Base-by-base conservation (phyloP, 345 rosid genomes). In the Alliaria petiolata region DNA sequence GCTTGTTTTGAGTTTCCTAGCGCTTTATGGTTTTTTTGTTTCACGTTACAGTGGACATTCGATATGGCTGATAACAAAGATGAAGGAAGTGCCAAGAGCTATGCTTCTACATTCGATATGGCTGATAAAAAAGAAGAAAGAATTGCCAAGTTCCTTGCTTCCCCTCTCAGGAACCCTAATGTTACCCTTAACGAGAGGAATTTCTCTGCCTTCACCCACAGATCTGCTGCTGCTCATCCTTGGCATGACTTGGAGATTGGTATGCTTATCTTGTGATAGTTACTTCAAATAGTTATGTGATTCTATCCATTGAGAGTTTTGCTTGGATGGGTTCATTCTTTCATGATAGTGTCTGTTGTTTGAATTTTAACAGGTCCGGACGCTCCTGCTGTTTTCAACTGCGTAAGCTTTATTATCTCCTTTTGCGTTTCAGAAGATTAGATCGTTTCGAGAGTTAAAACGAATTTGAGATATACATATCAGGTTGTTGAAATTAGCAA, bases 211-310 rank as follows among this genome's bases (percentile, higher is more conserved):
- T 81, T 95, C 83, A 78, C 91, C 3, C 76, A 81, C 35, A 80
- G 93, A 84, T 84, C 93, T 17, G 71, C 86, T 47, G 96, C 98
- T 76, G 96, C 98, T 55, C 98, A 92, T 82, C 97, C 99, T 20
- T 95, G 98, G 99, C 98, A 95, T 72, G 92, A 90, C 78, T 70
- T 92, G 74, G 91, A 89, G 77, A 89, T 92, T 54, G 99, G 98
- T 89, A 81, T 5, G 20, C 3, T 39, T 31, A 45, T 36, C 50
- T 43, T 54, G 39, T 53, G 22, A 14, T 62, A 33, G 39, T 9
- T 44, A 26, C 19, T 6, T 13, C 15, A 2, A 9, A 33, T 66
- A 11, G 17, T 47, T 5, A 34, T 72, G 42, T 60, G 52, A 70
- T 12, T 58, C 6, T 0, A 58, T 28, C 6, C 28, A 14, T 59